Evolutionary conservation across 2,329 filamentous ascomycete genomes (phyloP).

Genomic region (Paraconiothyrium sp.): DNA sequence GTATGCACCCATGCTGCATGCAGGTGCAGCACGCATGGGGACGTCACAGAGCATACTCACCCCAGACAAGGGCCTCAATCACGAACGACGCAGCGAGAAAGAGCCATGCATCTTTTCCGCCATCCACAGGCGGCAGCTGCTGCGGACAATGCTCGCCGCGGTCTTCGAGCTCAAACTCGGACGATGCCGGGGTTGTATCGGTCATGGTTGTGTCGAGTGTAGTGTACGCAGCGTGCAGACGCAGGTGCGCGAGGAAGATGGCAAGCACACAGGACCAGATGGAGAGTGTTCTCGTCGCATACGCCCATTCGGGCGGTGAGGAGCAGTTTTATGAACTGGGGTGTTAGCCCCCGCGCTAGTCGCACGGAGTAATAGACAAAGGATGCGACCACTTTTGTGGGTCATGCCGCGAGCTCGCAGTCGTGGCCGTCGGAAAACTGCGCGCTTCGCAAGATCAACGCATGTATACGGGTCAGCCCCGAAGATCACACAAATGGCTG

Average conservation of each 20-base stretch:
- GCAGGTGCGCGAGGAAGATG: background rate
- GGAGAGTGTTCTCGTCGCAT: background rate
- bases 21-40: constrained; percentile 9
- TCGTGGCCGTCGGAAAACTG: constrained; percentile 10
- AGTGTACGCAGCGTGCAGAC: background rate
- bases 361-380: background rate
- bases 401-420: background rate
- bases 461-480: background rate
- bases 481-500: constrained; percentile 1
- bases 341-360: constrained; percentile 3
- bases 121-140: constrained; percentile 27
- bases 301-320: constrained; percentile 1
- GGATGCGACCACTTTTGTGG: background rate
- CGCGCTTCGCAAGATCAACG: background rate
- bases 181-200: background rate
- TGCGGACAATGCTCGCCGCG: background rate
- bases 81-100: constrained; percentile 52
- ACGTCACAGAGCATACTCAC: constrained; percentile 23
- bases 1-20: background rate
- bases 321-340: constrained; percentile 7
- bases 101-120: constrained; percentile 33
- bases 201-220: background rate
- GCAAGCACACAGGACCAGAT: background rate
- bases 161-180: constrained; percentile 12
- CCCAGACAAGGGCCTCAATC: constrained; percentile 63